phyloP scores from a whole-genome alignment of 2,329 filamentous ascomycete genomes.

The Colletotrichum tropicicola region DNA sequence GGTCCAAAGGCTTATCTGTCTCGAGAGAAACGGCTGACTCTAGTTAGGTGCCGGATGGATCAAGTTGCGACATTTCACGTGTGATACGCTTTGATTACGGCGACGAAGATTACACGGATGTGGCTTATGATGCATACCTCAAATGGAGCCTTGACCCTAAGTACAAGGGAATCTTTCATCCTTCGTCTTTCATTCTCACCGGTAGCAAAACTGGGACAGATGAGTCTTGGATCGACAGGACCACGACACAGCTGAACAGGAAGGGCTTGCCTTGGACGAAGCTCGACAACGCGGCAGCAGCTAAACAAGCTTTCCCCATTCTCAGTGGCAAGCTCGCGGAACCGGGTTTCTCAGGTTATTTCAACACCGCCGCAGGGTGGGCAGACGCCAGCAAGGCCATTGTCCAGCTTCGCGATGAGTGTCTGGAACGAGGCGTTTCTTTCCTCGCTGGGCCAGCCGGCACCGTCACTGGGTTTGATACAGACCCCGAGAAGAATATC shows the following conservation, averaged over 20 bases:
- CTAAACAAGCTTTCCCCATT: conserved; percentile 1
- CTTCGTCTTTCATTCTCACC: background rate
- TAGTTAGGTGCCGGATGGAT: conserved; percentile 39
- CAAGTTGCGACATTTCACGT: conserved; percentile 49
- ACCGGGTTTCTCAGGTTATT: conserved; percentile 39
- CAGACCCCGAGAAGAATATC: conserved; percentile 21
- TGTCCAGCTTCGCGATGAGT: conserved; percentile 1
- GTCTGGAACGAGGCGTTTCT: conserved; percentile 34
- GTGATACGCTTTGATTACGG: conserved; percentile 67
- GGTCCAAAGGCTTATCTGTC: background rate
- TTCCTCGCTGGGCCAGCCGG: conserved; percentile 41
- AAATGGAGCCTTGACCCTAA: conserved; percentile 34
- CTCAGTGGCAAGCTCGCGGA: conserved; percentile 14
- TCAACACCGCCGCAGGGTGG: conserved; percentile 39
- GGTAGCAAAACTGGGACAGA: conserved; percentile 21
- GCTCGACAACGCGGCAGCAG: background rate
- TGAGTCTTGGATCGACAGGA: conserved; percentile 14
- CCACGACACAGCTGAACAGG: background rate
- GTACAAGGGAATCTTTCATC: conserved; percentile 29
- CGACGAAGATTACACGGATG: conserved; percentile 63
- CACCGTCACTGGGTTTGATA: conserved; percentile 37
- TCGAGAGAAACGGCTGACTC: background rate
- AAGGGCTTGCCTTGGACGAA: conserved; percentile 1
- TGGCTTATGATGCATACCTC: conserved; percentile 54
- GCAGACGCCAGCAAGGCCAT: conserved; percentile 36